phyloP scores from a whole-genome alignment of 2,329 filamentous ascomycete genomes.

The Chaetomiaceae sp. region DNA sequence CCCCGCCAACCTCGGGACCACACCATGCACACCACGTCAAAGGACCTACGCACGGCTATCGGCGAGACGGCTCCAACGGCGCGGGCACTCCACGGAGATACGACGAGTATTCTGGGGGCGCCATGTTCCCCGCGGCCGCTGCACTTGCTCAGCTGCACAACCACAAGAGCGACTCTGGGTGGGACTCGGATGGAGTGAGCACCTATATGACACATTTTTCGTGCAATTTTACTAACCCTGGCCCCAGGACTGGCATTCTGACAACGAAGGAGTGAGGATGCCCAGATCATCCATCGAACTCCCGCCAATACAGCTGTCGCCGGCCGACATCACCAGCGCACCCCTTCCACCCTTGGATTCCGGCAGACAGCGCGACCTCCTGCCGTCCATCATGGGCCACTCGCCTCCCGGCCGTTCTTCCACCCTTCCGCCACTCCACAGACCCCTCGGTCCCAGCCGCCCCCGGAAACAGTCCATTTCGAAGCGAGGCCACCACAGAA shows the following conservation, averaged over 20 bases:
- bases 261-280: constrained; percentile 60
- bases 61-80: constrained; percentile 60
- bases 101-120: constrained; percentile 64
- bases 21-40: constrained; percentile 32
- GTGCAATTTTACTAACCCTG: constrained; percentile 11
- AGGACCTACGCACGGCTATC: constrained; percentile 60
- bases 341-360: constrained; percentile 60
- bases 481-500: constrained; percentile 77
- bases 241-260: constrained; percentile 64
- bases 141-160: constrained; percentile 78
- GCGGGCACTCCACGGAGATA: constrained; percentile 64
- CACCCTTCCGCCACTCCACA: constrained; percentile 77
- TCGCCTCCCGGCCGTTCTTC: constrained; percentile 85
- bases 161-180: constrained; percentile 69
- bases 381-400: constrained; percentile 75
- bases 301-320: constrained; percentile 59
- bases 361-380: constrained; percentile 63
- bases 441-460: constrained; percentile 64
- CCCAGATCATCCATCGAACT: constrained; percentile 66
- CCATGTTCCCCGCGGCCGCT: constrained; percentile 68
- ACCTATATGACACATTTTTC: constrained; percentile 9
- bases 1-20: constrained; percentile 32
- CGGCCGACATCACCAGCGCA: constrained; percentile 65
- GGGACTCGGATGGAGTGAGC: constrained; percentile 73
- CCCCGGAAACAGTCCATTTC: constrained; percentile 83